Percentiles rank a stretch among this genome's conserved stretches.
Evolutionary conservation across 2,329 filamentous ascomycete genomes (phyloP).

Genomic region (Geosmithia flava): DNA sequence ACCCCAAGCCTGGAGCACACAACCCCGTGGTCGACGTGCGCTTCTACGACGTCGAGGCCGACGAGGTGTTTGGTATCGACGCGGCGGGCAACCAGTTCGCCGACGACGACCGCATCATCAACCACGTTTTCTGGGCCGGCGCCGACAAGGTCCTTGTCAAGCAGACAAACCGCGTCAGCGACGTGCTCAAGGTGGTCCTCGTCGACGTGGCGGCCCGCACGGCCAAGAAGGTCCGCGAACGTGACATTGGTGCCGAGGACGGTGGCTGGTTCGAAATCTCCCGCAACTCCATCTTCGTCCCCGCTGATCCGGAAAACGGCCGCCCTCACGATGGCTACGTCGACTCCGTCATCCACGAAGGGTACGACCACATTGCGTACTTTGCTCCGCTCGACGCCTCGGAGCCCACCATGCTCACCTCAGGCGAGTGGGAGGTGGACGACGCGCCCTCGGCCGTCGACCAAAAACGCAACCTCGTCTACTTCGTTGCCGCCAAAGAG

Average conservation of each 20-base stretch:
- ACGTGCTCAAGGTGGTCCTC: constrained; percentile 76
- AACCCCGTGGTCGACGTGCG: constrained; percentile 82
- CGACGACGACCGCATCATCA: constrained; percentile 78
- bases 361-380: constrained; percentile 85
- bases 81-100: constrained; percentile 60
- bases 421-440: constrained; percentile 86
- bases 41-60: constrained; percentile 74
- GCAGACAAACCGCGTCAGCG: constrained; percentile 88
- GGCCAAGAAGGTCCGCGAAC: constrained; percentile 66
- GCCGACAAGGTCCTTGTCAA: constrained; percentile 69
- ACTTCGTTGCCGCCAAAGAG: constrained; percentile 80
- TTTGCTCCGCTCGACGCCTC: constrained; percentile 79
- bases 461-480: constrained; percentile 73
- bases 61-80: constrained; percentile 68
- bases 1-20: constrained; percentile 87
- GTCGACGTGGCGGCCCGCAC: constrained; percentile 65
- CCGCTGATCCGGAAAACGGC: constrained; percentile 65
- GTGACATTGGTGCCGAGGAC: constrained; percentile 74
- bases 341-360: constrained; percentile 76
- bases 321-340: constrained; percentile 81
- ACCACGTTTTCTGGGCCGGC: constrained; percentile 84
- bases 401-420: constrained; percentile 74
- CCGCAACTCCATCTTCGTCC: constrained; percentile 74
- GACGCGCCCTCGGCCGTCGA: constrained; percentile 76
- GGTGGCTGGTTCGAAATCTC: constrained; percentile 97